Evolutionary conservation across 1,284 basidiomycete genomes (phyloP), one percentile per base, ranked within the genome.

Genomic region (Phylloboletellus chloephorus): DNA sequence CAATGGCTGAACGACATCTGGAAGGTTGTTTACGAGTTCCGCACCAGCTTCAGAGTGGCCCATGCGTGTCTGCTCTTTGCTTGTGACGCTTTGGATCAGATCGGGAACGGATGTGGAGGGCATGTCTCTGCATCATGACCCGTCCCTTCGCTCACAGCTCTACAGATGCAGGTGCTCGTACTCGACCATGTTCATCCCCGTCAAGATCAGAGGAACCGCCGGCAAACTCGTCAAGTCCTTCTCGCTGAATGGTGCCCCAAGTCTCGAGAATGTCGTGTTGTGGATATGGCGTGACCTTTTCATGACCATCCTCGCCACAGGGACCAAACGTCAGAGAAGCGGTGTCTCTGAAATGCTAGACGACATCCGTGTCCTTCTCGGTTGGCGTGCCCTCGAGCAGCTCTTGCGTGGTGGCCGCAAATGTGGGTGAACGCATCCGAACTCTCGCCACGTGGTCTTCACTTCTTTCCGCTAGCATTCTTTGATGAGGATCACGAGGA

Each of bases 241-340:
- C 48, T 53, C 58, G 12, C 52, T 80, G n/a, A 60, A 59, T 5
- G 78, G 78, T 9, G 68, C 69, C 1, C 64, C 69, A 17, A 67
- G 67, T 30, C 61, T 82, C 23, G 67, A 74, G 28, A 58, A 57
- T n/a, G 66, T 73, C 22, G 47, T 77, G 3, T 55, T 79, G 15
- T 83, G 79, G 77, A 72, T 82, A 33, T 83, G 80, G 80, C 70
- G 81, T 5, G 80, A 82, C 43, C 64, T 81, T 16, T 73, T 82
- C 49, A 53, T 82, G 7, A 71, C 69, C 22, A 58, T 82, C 53
- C 66, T 76, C 7, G 67, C 70, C 0, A 60, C 61, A 12, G 68
- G 66, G 5, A 58, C 58, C 0, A 52, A 58, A 29, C 54, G 50
- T 5, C 67, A 71, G 13, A 64, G 63, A 43, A 52, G 59, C 21